Percentiles rank a stretch among this genome's conserved stretches.
These are phyloP conservation scores for Juncus inflexus DNA, from an alignment of 176 grass and related monocot species.

Conservation along the genomic window DNA sequence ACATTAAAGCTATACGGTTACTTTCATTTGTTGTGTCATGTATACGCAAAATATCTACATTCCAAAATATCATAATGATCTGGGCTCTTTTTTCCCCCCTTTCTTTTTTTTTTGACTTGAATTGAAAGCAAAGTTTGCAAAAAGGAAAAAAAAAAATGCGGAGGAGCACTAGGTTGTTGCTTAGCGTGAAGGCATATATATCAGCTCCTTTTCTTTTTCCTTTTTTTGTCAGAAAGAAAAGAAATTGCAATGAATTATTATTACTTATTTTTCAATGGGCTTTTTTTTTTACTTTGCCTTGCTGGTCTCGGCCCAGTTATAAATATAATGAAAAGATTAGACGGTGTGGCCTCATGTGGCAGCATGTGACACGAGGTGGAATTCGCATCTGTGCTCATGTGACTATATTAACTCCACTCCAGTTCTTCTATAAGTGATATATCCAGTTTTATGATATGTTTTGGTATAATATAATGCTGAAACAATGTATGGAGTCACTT, in stretches of 20 bases:
- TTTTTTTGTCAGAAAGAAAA: background rate
- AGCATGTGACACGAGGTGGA: constrained; percentile 31
- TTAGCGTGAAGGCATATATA: constrained; percentile 25
- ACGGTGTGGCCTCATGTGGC: constrained; percentile 10
- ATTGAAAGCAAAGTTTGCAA: constrained; percentile 49
- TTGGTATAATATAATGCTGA: too few relatives aligned
- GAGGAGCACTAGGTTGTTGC: constrained; percentile 16
- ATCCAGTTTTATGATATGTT: too few relatives aligned
- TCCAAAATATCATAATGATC: too few relatives aligned
- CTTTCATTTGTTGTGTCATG: too few relatives aligned
- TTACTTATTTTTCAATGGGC: background rate
- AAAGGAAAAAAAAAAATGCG: constrained; percentile 4
- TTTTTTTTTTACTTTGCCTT: constrained; percentile 21
- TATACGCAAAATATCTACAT: too few relatives aligned
- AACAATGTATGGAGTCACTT: too few relatives aligned
- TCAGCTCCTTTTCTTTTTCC: background rate
- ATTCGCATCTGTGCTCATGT: constrained; percentile 40
- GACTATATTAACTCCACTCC: background rate
- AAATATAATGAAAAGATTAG: constrained; percentile 8
- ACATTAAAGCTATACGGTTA: too few relatives aligned
- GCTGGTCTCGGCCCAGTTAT: constrained; percentile 26
- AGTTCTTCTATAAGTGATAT: background rate
- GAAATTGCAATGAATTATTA: background rate
- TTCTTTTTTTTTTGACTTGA: constrained; percentile 41
- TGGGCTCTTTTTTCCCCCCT: background rate